Evolutionary conservation across 2,329 filamentous ascomycete genomes (phyloP), one percentile per base, ranked within the genome.

Genomic region (Dothideomycetes sp.): DNA sequence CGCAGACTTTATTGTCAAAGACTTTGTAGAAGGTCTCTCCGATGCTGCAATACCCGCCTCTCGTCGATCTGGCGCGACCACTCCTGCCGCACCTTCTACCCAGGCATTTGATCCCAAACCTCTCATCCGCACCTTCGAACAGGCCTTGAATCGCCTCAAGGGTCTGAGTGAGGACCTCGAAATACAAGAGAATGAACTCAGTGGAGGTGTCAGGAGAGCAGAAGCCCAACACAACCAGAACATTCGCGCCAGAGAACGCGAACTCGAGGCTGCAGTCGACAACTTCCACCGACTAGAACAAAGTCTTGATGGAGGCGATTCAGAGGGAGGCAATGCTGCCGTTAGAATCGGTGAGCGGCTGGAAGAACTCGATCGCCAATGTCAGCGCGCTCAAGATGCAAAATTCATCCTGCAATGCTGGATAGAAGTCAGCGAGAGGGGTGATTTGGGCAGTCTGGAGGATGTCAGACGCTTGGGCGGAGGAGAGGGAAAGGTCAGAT

Each of bases 321-420:
- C 75, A 37, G 60, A 64, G 7, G 86, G 84, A 19, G 89, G 89
- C 2, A 94, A 89, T 56, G 77, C 91, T 47, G 91, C 91, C 1
- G 86, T 98, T 39, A 85, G 94, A 58, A 96, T 95, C 38, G 91
- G 91, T 50, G 87, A 94, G 64, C 80, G 81, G 54, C 69, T 98
- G 9, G 91, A 98, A 64, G 89, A 96, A 59, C 70, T 98, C 44
- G 91, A 98, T 61, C 78, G 86, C 54, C 94, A 98, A 64, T 72
- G 88, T 50, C 81, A 86, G 56, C 73, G 89, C 44, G 91, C 91
- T 22, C 73, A 91, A 58, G 91, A 98, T 65, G 88, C 91, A 45
- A 89, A 84, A 56, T 96, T 96, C 58, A 64, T 98, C 43, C 87
- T 98, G 48, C 84, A 94, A 57, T 98, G 91, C 65, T 98, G 91